These are phyloP conservation scores for Cladophialophora chaetospira DNA, from an alignment of 2,329 filamentous ascomycete genomes.

Conservation along the genomic window DNA sequence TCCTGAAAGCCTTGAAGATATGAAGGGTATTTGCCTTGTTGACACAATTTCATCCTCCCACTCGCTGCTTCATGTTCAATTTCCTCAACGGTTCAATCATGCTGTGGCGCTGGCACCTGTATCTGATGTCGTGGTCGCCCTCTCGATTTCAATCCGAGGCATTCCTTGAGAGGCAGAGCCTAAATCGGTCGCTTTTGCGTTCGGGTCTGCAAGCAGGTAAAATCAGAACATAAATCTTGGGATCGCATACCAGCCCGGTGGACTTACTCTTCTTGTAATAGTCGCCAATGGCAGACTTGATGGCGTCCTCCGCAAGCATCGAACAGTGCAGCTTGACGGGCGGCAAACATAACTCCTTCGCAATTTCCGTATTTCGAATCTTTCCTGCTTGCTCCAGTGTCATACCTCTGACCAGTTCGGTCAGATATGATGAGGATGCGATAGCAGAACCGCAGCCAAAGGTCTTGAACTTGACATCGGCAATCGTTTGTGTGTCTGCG, in stretches of 20 bases:
- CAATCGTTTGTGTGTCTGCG: constrained; percentile 81
- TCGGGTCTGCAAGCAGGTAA: constrained; percentile 69
- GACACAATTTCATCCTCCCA: constrained; percentile 17
- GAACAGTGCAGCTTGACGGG: constrained; percentile 91
- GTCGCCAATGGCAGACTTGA: constrained; percentile 87
- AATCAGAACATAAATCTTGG: background rate
- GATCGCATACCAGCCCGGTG: no score
- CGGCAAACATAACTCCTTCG: constrained; percentile 87
- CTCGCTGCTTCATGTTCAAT: background rate
- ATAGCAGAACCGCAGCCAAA: constrained; percentile 95
- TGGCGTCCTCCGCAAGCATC: constrained; percentile 89
- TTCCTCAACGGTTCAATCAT: background rate
- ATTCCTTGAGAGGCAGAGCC: constrained; percentile 67
- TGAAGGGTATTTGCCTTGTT: constrained; percentile 7
- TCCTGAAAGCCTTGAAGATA: constrained; percentile 7
- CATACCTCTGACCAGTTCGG: constrained; percentile 93
- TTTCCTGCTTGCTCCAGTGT: constrained; percentile 88
- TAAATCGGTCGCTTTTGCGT: constrained; percentile 71
- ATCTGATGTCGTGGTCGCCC: constrained; percentile 49
- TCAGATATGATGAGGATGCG: constrained; percentile 90
- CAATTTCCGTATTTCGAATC: constrained; percentile 97
- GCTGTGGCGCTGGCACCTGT: constrained; percentile 29
- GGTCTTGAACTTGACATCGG: constrained; percentile 97
- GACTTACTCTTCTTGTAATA: constrained; percentile 72
- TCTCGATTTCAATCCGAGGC: constrained; percentile 65